These are phyloP conservation scores for Rhododendron ferrugineum DNA, from an alignment of 148 eudicot species.

Conservation along the genomic window DNA sequence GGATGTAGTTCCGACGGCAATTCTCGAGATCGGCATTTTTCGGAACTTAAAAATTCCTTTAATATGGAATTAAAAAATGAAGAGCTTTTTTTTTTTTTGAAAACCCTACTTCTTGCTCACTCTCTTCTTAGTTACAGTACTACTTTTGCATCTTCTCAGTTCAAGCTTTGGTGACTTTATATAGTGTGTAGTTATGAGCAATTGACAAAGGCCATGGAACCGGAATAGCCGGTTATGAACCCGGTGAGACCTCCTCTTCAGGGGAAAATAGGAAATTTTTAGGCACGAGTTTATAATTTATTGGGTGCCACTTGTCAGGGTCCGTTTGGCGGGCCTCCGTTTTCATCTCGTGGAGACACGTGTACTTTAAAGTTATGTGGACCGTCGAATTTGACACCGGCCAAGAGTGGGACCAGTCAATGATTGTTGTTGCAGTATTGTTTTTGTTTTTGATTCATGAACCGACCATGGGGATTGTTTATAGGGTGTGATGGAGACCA, in stretches of 20 bases:
- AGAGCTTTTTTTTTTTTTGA: not conserved
- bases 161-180: conserved; percentile 10
- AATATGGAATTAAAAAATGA: not conserved
- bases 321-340: conserved; percentile 34
- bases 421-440: not conserved
- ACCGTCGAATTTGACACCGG: conserved; percentile 4
- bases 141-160: not conserved
- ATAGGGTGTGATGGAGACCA: conserved; percentile 11
- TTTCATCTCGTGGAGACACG: conserved; percentile 26
- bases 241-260: conserved; percentile 2
- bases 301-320: conserved; percentile 11
- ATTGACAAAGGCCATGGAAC: not conserved
- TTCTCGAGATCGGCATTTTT: conserved; percentile 46
- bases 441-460: not conserved
- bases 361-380: conserved; percentile 11
- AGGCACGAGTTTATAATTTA: not conserved
- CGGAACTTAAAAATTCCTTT: not conserved
- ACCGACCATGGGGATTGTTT: conserved; percentile 16
- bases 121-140: not conserved
- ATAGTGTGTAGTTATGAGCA: conserved; percentile 20
- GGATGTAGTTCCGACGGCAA: conserved; percentile 45
- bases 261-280: conserved; percentile 4
- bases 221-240: conserved; percentile 8
- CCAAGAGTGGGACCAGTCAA: not conserved
- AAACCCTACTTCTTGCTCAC: conserved; percentile 6